Conservation (phyloP, 441 rosid genomes). For the Erodium texanum region DNA sequence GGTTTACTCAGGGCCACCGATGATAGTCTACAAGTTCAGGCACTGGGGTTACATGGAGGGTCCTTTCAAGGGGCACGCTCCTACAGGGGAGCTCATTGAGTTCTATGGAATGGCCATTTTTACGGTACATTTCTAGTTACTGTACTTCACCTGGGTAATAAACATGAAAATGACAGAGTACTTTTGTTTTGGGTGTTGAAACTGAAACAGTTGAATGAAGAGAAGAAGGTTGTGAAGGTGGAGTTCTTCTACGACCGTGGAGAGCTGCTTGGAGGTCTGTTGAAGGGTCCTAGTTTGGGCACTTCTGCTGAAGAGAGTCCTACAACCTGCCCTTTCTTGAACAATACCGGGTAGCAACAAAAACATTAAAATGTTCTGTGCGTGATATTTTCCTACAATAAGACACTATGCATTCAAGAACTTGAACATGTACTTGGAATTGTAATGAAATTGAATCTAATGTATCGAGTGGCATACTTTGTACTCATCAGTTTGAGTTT, state of each 20-base stretch:
- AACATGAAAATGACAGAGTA: not conserved
- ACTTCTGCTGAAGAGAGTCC: conserved; percentile 6
- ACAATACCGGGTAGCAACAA: conserved; percentile 31
- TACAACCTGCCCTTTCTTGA: conserved; percentile 41
- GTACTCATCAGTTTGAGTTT: no score
- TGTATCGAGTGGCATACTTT: not conserved
- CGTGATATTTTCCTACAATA: no score
- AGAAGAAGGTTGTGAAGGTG: not conserved
- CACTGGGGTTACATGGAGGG: conserved; percentile 75
- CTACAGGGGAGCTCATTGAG: conserved; percentile 47
- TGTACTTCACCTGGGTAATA: no score
- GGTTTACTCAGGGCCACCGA: conserved; percentile 54
- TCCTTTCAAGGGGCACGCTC: conserved; percentile 54
- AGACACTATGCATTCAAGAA: no score
- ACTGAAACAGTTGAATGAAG: not conserved
- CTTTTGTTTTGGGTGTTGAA: not conserved
- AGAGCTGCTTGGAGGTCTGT: not conserved
- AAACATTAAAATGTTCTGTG: no score
- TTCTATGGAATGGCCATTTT: conserved; percentile 33
- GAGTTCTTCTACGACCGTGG: conserved; percentile 7
- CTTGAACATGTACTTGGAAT: no score
- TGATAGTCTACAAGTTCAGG: conserved; percentile 54
- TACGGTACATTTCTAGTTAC: conserved; percentile 21
- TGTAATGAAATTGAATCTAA: not conserved
- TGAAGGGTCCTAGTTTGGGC: not conserved